A percentile compares a stretch with the other conserved stretches of the same genome.
These are phyloP conservation scores for Onygenales sp. DNA, from an alignment of 2,329 filamentous ascomycete species.

Conservation along the genomic window DNA sequence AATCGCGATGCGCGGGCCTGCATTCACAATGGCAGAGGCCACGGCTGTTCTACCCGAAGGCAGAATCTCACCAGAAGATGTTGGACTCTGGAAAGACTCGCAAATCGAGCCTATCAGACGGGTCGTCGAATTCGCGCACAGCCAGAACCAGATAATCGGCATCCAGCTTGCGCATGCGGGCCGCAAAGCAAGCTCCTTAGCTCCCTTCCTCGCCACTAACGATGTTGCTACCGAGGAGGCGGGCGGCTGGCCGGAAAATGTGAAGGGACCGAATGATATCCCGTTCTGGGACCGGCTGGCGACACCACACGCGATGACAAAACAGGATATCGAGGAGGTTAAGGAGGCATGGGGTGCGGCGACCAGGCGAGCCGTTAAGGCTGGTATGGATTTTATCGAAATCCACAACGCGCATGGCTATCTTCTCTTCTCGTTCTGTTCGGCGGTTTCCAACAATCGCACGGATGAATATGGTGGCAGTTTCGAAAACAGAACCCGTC, in stretches of 20 bases:
- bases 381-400: constrained; percentile 70
- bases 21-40: constrained; percentile 63
- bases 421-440: constrained; percentile 60
- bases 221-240: constrained; percentile 46
- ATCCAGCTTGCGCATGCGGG: constrained; percentile 74
- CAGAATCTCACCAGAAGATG: constrained; percentile 69
- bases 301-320: constrained; percentile 59
- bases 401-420: constrained; percentile 76
- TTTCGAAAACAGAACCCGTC: constrained; percentile 55
- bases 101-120: constrained; percentile 47
- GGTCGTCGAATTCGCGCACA: constrained; percentile 22
- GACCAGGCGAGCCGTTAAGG: constrained; percentile 52
- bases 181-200: constrained; percentile 52
- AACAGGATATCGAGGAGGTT: constrained; percentile 56
- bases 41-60: constrained; percentile 66
- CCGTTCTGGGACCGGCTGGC: constrained; percentile 43
- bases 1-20: constrained; percentile 62
- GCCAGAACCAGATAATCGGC: constrained; percentile 56
- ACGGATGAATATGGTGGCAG: constrained; percentile 47
- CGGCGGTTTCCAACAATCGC: constrained; percentile 59
- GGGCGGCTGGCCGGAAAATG: constrained; percentile 47
- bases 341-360: constrained; percentile 54
- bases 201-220: constrained; percentile 53
- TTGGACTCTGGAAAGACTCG: constrained; percentile 73
- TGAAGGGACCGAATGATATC: constrained; percentile 49